Evolutionary conservation across 306 rosid genomes (phyloP).

Genomic region (Rosa chinensis): DNA sequence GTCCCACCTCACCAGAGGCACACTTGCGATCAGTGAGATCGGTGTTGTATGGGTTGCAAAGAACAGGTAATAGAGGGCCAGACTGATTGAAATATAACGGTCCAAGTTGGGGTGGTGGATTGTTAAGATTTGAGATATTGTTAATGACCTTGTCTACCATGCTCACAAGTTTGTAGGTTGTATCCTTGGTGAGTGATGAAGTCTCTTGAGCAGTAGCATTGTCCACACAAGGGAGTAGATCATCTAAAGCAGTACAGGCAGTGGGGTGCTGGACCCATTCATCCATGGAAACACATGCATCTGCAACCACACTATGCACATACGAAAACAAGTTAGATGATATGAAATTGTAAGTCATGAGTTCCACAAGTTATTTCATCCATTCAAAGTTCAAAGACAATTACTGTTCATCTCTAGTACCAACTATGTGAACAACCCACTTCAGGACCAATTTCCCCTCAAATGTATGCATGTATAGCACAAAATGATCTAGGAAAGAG

Average conservation of each 20-base stretch:
- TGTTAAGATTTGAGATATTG: conserved; percentile 37
- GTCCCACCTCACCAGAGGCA: conserved; percentile 43
- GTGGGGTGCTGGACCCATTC: conserved; percentile 64
- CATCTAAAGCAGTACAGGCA: conserved; percentile 26
- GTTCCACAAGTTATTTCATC: neutral
- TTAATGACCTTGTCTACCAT: conserved; percentile 40
- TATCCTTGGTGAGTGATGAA: conserved; percentile 4
- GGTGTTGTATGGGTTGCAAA: conserved; percentile 63
- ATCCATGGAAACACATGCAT: conserved; percentile 82
- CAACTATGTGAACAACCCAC: neutral
- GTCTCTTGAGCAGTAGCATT: conserved; percentile 29
- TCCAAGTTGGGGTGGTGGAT: conserved; percentile 31
- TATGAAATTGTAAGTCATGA: neutral
- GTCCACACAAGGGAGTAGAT: conserved; percentile 29
- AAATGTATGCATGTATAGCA: neutral
- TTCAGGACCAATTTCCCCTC: neutral
- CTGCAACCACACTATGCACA: conserved; percentile 59
- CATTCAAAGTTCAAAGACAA: neutral
- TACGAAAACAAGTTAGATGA: conserved; percentile 20
- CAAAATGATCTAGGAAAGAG: neutral
- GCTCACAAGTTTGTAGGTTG: conserved; percentile 23
- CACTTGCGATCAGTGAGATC: conserved; percentile 48
- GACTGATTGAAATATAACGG: conserved; percentile 69
- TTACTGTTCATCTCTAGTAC: neutral
- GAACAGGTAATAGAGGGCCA: conserved; percentile 61